Conservation (phyloP, 2,329 filamentous ascomycete species). For the Fusarium xylarioides region DNA sequence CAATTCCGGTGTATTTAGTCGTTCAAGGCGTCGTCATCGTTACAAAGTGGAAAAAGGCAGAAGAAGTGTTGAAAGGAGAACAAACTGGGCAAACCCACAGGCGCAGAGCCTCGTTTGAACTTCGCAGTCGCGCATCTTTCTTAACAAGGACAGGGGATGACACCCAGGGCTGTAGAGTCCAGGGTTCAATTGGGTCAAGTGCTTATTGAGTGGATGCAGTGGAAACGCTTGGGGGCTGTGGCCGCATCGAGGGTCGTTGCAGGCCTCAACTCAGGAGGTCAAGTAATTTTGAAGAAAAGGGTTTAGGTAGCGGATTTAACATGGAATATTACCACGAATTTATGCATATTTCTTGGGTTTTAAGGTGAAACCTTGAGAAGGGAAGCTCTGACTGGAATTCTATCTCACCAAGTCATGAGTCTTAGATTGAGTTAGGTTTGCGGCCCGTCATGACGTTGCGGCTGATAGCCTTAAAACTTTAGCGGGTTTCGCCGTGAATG, state of each 20-base stretch:
- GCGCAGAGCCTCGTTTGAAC: constrained; percentile 31
- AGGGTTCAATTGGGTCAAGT: constrained; percentile 30
- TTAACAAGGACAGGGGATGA: constrained; percentile 11
- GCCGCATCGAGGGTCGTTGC: background rate
- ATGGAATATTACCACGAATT: too few species aligned
- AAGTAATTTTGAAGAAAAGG: background rate
- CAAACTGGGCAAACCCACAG: background rate
- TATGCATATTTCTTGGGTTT: background rate
- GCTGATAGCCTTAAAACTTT: constrained; percentile 15
- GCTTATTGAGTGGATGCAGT: constrained; percentile 19
- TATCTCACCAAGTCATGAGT: background rate
- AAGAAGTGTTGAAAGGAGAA: background rate
- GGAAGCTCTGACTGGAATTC: background rate
- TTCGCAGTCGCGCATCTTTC: constrained; percentile 13
- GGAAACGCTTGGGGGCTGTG: constrained; percentile 11
- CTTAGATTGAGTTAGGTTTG: background rate
- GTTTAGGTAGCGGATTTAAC: background rate
- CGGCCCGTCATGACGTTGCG: constrained; percentile 5
- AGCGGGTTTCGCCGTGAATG: constrained; percentile 4
- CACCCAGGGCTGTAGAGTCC: constrained; percentile 22
- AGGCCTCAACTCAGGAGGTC: constrained; percentile 16
- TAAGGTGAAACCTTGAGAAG: background rate
- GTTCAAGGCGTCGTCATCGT: constrained; percentile 21
- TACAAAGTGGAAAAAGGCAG: background rate
- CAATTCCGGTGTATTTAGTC: background rate